Percentiles rank a stretch among this genome's conserved stretches.
Evolutionary conservation across 768 basidiomycete genomes (phyloP).

Genomic region (Imleria badia): DNA sequence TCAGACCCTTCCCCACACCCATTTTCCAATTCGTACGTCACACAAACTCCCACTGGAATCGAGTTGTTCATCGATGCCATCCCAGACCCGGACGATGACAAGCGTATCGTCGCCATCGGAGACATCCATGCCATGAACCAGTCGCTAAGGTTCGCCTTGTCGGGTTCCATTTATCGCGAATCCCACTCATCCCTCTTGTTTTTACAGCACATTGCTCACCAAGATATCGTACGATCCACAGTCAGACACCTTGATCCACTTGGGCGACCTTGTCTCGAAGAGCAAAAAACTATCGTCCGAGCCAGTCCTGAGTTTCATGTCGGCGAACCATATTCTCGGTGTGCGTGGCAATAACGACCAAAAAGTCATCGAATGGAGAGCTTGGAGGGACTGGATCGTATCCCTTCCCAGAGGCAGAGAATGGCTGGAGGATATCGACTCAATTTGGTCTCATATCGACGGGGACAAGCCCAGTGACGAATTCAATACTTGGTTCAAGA

Average conservation of each 20-base stretch:
- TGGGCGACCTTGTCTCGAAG: constrained; percentile 82
- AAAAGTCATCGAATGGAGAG: constrained; percentile 83
- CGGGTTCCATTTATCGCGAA: not conserved
- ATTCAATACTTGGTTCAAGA: constrained; percentile 41
- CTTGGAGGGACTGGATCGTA: constrained; percentile 81
- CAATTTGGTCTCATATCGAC: constrained; percentile 39
- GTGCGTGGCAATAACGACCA: constrained; percentile 97
- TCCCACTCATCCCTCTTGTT: not conserved
- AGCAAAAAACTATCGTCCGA: constrained; percentile 54
- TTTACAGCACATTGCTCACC: constrained; percentile 56
- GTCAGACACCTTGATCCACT: constrained; percentile 72
- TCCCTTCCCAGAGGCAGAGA: constrained; percentile 38
- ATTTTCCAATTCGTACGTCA: constrained; percentile 56
- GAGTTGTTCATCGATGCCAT: not conserved
- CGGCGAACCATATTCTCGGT: constrained; percentile 61
- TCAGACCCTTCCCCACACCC: constrained; percentile 41
- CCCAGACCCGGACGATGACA: constrained; percentile 47
- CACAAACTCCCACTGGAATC: not conserved
- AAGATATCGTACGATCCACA: constrained; percentile 58
- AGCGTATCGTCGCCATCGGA: constrained; percentile 74
- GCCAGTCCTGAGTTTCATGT: constrained; percentile 63
- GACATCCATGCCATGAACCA: constrained; percentile 85
- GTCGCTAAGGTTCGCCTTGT: constrained; percentile 57
- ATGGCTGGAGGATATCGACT: constrained; percentile 58
- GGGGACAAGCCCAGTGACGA: constrained; percentile 22